Evolutionary conservation across 139 green algal species (phyloP).

Genomic region (Picochlorum sp.): DNA sequence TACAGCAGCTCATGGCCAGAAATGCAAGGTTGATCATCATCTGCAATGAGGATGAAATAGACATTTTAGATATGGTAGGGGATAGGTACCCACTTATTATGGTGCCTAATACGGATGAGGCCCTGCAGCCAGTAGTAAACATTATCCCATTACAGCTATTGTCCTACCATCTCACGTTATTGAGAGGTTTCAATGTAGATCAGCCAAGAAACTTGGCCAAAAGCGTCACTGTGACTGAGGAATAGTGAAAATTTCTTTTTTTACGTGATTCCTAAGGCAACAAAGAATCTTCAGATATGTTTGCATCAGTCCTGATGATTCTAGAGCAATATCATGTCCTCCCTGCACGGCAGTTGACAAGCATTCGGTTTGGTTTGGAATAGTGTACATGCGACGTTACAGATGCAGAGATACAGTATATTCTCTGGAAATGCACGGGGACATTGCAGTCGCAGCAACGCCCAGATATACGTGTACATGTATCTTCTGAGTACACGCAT

Average conservation of each 20-base stretch:
- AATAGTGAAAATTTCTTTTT: not conserved
- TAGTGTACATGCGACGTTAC: too few relatives aligned
- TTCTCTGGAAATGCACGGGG: too few relatives aligned
- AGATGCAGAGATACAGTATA: too few relatives aligned
- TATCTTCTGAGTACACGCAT: too few relatives aligned
- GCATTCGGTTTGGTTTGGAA: too few relatives aligned
- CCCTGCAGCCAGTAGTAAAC: constrained; percentile 87
- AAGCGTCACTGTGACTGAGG: constrained; percentile 68
- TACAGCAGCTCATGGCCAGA: constrained; percentile 86
- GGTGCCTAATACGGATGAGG: constrained; percentile 54
- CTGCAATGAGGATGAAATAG: constrained; percentile 60
- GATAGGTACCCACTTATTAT: constrained; percentile 29
- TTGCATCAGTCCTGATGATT: too few relatives aligned
- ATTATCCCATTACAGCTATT: constrained; percentile 94
- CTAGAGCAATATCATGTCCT: too few relatives aligned
- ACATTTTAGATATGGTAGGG: constrained; percentile 28
- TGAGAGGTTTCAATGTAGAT: constrained; percentile 90
- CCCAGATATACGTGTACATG: too few relatives aligned
- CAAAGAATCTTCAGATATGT: too few relatives aligned
- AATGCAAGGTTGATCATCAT: constrained; percentile 68
- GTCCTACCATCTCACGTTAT: constrained; percentile 83
- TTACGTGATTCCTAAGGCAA: too few relatives aligned
- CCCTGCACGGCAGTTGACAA: too few relatives aligned
- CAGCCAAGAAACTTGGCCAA: constrained; percentile 48
- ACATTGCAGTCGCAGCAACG: too few relatives aligned